phyloP scores from a whole-genome alignment of 2,329 filamentous ascomycete species.

The Ophiosphaerella herpotricha region DNA sequence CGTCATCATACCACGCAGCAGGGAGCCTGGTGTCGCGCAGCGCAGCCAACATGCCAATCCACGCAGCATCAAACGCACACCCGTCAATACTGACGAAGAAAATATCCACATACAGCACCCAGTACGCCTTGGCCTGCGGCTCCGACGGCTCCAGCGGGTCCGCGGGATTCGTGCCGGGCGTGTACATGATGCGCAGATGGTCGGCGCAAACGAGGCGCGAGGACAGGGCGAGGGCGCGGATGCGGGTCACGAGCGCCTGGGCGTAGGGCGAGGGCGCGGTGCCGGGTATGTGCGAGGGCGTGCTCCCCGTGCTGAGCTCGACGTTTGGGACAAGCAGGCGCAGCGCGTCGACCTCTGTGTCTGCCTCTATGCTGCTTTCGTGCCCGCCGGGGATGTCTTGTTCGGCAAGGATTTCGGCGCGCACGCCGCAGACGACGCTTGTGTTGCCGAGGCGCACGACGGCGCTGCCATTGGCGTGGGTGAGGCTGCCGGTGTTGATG shows the following conservation, averaged over 20 bases:
- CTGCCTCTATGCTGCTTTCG: slow-evolving; percentile 47
- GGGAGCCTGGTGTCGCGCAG: slow-evolving; percentile 78
- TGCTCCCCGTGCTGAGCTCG: slow-evolving; percentile 87
- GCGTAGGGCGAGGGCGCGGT: slow-evolving; percentile 78
- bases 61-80: slow-evolving; percentile 88
- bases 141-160: slow-evolving; percentile 54
- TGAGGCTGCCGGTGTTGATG: slow-evolving; percentile 81
- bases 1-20: slow-evolving; percentile 78
- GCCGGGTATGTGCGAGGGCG: slow-evolving; percentile 82
- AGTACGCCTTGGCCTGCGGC: slow-evolving; percentile 77
- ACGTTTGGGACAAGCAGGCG: slow-evolving; percentile 91
- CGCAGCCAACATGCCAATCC: slow-evolving; percentile 82
- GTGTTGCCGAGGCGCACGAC: slow-evolving; percentile 89
- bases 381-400: slow-evolving; percentile 72
- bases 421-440: slow-evolving; percentile 90
- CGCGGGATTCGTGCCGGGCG: slow-evolving; percentile 50
- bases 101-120: slow-evolving; percentile 94
- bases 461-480: slow-evolving; percentile 87
- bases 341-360: slow-evolving; percentile 53
- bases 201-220: slow-evolving; percentile 68
- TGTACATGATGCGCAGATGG: slow-evolving; percentile 75
- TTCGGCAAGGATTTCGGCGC: slow-evolving; percentile 80
- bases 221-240: slow-evolving; percentile 76
- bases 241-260: slow-evolving; percentile 80
- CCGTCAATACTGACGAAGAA: slow-evolving; percentile 92